Base-by-base conservation (phyloP, 1,284 basidiomycete genomes). In the Ceratobasidium theobromae region DNA sequence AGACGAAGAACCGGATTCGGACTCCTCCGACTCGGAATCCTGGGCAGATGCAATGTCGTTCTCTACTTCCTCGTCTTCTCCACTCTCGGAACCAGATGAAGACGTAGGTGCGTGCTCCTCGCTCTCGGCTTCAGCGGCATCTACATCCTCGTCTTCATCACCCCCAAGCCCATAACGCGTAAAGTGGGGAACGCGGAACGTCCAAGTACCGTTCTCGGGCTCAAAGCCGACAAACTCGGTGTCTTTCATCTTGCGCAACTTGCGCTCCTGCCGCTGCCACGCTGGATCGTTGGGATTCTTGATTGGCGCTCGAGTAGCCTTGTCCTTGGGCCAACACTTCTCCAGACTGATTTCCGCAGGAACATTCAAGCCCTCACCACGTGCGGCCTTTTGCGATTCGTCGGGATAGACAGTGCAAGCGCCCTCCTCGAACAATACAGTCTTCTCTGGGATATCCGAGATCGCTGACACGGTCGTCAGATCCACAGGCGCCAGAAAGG, bases 391-490 rank as follows among this genome's bases (percentile, higher is more conserved):
- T 38, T 71, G 60, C 68, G 79, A 77, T 74, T 85, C 86, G 70
- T 97, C 93, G 1, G 95, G 94, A 76, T 99, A 99, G 53, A 99
- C 94, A 66, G 86, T 88, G 72, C 92, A 91, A 75, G 97, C 93
- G 79, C 92, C 91, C 75, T 93, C 88, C 67, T 94, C 90, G 74
- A 99, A 95, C 57, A 89, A 83, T 41, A 99, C 86, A 68, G 95
- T 83, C 65, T 88, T 86, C n/a, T 95, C 97, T 4, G 94, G 81
- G 32, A 99, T 83, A 64, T 88, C 87, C 25, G 86, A 84, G 48
- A 99, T 83, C 72, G 88, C 89, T 18, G 86, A 80, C 54, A 98
- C 80, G 23, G 88, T 87, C 18, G 95, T 98, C 65, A 99, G 83
- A 75, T 99, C 95, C 65, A 99, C 96, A 0, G 93, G 86, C 68